Evolutionary conservation across 2,329 filamentous ascomycete genomes (phyloP), one percentile per base, ranked within the genome.

Genomic region (Pseudovirgaria hyperparasitica): DNA sequence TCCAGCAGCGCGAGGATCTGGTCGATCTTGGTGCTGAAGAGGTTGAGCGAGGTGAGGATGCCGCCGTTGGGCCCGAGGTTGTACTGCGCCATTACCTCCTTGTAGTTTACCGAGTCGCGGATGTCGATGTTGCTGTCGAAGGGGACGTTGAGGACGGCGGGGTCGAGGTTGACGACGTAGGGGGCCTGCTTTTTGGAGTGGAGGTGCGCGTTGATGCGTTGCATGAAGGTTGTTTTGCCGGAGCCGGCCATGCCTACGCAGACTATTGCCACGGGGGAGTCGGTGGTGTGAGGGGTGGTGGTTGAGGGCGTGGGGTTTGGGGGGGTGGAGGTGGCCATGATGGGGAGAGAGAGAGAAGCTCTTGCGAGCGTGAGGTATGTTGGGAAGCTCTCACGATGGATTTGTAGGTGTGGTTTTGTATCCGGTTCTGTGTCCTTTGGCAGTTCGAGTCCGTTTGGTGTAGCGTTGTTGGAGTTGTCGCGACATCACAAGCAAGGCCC

Each of bases 161-260:
- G 90, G 50, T 98, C 90, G 36, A 98, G 78, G 56, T 98, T 98
- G 50, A 98, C 75, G 32, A 96, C 85, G 54, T 98, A 98, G 4
- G 92, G 90, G 2, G 84, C 76, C n/a, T 40, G 36, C 4, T 41
- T 31, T 45, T 86, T 70, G 5, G 70, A 70, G 50, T 96, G 87
- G 4, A 98, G 75, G 51, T 98, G 71, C 1, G 87, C 79, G 54
- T 94, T 94, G 46, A 98, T 90, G 46, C 90, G 76, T 53, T 96
- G 87, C 87, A 98, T 96, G 51, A 98, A 98, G 0, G 92, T 98
- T n/a, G 90, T 98, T 65, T 98, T 98, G 46, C 90, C 90, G 10
- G 85, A 92, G 43, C 90, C 87, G 45, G 90, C 90, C 87, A 96
- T 96, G 64, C 90, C 90, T 25, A 98, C 76, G 55, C 86, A 94